These are phyloP conservation scores for Eragrostis curvula DNA, from an alignment of 176 grass and related monocot genomes.

Conservation along the genomic window DNA sequence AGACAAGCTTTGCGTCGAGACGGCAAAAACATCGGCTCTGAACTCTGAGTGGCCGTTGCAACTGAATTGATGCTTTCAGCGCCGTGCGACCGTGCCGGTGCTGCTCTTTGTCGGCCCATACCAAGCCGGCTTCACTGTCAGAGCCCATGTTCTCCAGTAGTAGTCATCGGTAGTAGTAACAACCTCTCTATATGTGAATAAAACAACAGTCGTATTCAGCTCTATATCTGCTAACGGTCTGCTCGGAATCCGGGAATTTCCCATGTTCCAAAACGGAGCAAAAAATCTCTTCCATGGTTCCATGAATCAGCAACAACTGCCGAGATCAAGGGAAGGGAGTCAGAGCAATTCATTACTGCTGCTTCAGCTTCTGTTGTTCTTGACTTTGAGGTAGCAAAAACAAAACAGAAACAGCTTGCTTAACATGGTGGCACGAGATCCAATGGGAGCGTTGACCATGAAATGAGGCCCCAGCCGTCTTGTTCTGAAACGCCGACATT, in stretches of 20 bases:
- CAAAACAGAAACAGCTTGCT: not conserved
- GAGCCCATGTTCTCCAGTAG: no score
- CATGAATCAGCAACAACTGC: no score
- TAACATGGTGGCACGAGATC: not conserved
- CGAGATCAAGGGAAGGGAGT: not conserved
- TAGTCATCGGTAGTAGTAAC: no score
- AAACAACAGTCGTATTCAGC: no score
- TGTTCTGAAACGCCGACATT: not conserved
- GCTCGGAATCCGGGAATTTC: no score
- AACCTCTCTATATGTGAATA: no score
- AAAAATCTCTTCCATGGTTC: no score
- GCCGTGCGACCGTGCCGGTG: no score
- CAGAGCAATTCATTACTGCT: not conserved
- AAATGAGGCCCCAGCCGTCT: not conserved
- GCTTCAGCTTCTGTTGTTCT: not conserved
- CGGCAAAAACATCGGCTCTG: not conserved
- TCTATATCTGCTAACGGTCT: no score
- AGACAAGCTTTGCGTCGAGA: not conserved
- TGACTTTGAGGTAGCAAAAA: not conserved
- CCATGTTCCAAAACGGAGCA: no score
- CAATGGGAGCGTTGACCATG: constrained; percentile 13
- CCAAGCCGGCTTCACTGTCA: no score
- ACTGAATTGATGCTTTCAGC: not conserved
- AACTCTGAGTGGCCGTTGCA: not conserved
- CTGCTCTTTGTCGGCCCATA: no score